Conservation (phyloP, 2,329 filamentous ascomycete species). For the Aspergillus novoparasiticus region DNA sequence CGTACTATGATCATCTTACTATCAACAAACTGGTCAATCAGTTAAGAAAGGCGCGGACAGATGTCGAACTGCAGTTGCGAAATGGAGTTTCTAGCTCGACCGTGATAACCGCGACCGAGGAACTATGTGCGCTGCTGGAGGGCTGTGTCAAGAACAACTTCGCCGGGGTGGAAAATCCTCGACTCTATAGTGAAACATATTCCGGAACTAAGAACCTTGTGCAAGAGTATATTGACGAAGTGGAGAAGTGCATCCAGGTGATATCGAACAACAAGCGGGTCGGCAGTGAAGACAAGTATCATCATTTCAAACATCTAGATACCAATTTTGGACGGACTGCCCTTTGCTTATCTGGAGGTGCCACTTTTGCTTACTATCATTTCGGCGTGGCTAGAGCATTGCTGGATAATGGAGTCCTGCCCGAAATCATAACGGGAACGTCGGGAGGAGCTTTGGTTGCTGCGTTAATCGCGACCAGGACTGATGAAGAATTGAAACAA, state of each 20-base stretch:
- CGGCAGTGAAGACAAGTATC: slow-evolving; percentile 71
- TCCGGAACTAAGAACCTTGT: slow-evolving; percentile 95
- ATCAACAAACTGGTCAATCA: slow-evolving; percentile 76
- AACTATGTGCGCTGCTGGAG: slow-evolving; percentile 76
- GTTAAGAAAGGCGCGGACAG: slow-evolving; percentile 54
- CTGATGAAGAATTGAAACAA: slow-evolving; percentile 84
- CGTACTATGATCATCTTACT: slow-evolving; percentile 86
- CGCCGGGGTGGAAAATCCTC: slow-evolving; percentile 87
- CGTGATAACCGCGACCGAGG: slow-evolving; percentile 64
- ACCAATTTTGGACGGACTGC: slow-evolving; percentile 93
- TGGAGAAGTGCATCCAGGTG: slow-evolving; percentile 60
- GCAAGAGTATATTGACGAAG: slow-evolving; percentile 84
- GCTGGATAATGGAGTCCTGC: slow-evolving; percentile 80
- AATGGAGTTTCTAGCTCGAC: slow-evolving; percentile 23
- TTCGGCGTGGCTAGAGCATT: slow-evolving; percentile 90
- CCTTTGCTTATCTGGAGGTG: slow-evolving; percentile 88
- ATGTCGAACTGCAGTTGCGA: slow-evolving; percentile 42
- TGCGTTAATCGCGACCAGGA: slow-evolving; percentile 82
- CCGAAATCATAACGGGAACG: slow-evolving; percentile 94
- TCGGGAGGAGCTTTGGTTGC: slow-evolving; percentile 92
- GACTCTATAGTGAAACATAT: slow-evolving; percentile 96
- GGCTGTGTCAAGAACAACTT: slow-evolving; percentile 98
- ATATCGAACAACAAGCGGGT: slow-evolving; percentile 70
- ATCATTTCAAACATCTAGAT: slow-evolving; percentile 82
- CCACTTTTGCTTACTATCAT: slow-evolving; percentile 95